Percentiles rank a stretch among this genome's conserved stretches.
Conservation (phyloP, 192 early-diverging fungal species). For the Entophlyctis luteolus region DNA sequence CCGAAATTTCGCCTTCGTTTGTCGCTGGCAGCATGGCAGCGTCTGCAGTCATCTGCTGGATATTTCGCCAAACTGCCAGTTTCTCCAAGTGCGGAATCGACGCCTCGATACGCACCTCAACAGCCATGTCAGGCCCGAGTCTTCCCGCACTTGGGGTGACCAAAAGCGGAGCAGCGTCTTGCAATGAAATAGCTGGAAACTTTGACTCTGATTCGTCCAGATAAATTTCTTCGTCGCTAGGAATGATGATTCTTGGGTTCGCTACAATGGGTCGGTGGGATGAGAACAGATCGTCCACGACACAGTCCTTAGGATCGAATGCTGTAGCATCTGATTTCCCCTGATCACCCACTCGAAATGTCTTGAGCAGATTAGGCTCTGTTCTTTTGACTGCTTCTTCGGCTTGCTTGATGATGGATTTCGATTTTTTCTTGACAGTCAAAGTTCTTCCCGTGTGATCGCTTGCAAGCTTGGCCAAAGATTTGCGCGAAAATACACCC, state of each 20-base stretch:
- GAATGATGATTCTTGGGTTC: slow-evolving; percentile 17
- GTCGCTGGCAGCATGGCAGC: background rate
- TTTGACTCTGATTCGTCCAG: background rate
- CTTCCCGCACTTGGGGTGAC: slow-evolving; percentile 13
- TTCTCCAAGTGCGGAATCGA: background rate
- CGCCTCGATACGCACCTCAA: background rate
- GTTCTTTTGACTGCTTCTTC: background rate
- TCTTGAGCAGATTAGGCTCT: background rate
- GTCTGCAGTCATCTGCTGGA: background rate
- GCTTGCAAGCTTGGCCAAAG: background rate
- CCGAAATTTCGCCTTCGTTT: background rate
- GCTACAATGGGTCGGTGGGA: background rate
- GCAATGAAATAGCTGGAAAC: background rate
- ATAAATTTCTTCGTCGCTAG: background rate
- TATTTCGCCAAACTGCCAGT: slow-evolving; percentile 1
- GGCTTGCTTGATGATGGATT: background rate
- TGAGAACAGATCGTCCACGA: background rate
- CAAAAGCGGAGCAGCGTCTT: slow-evolving; percentile 14
- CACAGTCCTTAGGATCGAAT: background rate
- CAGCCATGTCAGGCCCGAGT: background rate
- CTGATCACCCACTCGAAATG: background rate
- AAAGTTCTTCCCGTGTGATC: no score
- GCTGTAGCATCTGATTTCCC: background rate
- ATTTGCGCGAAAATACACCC: background rate
- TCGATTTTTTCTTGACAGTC: background rate